Percentiles rank a stretch among this genome's conserved stretches.
Evolutionary conservation across 371 early-diverging fungal genomes (phyloP).

Genomic region (Dichotomocladium elegans): DNA sequence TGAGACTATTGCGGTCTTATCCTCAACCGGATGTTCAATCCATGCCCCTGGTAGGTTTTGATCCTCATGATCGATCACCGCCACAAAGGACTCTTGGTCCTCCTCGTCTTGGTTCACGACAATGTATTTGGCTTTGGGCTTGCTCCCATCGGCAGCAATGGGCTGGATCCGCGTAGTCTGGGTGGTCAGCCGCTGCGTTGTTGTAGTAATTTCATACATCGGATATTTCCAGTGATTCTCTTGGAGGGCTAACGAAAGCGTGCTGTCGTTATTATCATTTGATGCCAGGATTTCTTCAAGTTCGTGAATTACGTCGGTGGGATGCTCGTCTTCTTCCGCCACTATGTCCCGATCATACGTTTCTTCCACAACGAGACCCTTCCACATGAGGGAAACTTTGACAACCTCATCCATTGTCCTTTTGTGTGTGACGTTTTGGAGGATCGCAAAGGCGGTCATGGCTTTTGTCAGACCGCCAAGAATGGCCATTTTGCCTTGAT

Average conservation of each 20-base stretch:
- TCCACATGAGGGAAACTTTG: constrained; percentile 43
- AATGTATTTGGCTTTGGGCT: constrained; percentile 28
- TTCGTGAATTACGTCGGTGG: constrained; percentile 35
- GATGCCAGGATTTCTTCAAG: constrained; percentile 28
- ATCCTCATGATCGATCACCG: constrained; percentile 21
- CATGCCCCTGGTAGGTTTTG: constrained; percentile 8
- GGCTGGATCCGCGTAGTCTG: constrained; percentile 40
- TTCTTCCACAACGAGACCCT: constrained; percentile 51
- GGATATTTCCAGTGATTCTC: constrained; percentile 7
- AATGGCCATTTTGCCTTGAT: constrained; percentile 63
- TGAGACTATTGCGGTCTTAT: no score
- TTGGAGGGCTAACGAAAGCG: background rate
- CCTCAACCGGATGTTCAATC: constrained; percentile 10
- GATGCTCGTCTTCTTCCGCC: constrained; percentile 1
- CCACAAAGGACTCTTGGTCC: constrained; percentile 36
- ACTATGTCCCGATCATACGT: constrained; percentile 19
- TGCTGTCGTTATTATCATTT: constrained; percentile 3
- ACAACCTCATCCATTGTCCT: constrained; percentile 44
- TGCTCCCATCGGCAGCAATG: constrained; percentile 19
- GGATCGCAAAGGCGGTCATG: constrained; percentile 78
- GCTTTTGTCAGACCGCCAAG: constrained; percentile 76
- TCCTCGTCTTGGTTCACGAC: constrained; percentile 33
- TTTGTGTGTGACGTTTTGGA: constrained; percentile 78
- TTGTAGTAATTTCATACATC: constrained; percentile 38
- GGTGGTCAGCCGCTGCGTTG: constrained; percentile 29